Base-by-base conservation (phyloP, 1,284 basidiomycete species). In the Thecaphora thlaspeos region DNA sequence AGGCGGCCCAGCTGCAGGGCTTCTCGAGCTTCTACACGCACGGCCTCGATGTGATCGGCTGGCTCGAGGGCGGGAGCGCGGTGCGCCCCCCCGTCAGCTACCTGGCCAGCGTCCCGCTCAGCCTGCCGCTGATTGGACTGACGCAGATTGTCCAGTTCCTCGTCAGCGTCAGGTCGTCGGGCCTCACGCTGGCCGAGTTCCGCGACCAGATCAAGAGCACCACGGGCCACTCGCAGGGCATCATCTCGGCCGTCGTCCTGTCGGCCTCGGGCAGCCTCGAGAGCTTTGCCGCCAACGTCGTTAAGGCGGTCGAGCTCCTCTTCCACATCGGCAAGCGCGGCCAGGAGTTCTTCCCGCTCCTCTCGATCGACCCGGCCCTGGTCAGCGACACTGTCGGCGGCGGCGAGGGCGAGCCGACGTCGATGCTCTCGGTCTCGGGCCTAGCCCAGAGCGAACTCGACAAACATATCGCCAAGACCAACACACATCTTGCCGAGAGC, bases 211-310 rank as follows among this genome's bases (percentile, higher is more conserved):
- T 96, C 63, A 83, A 85, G 28, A 94, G 93, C 46, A 86, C 91
- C 5, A 97, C 94, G 12, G 94, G 94, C 42, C 94, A 98, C 81
- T 95, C 91, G 8, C 94, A 97, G 80, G 95, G 94, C 66, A 86
- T 98, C 68, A 87, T 96, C 51, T 91, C 92, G 19, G 94, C 94
- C 21, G 85, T 95, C 47, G 88, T 86, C 26, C 85, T 96, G 67
- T 84, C 92, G 21, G 67, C 91, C 2, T 94, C 91, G 17, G 82
- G 83, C 32, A 85, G 86, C 38, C 86, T 87, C 69, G 87, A 88
- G 46, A 85, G 85, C 4, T 89, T 91, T 78, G 80, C 83, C 48
- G 79, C 81, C 59, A 94, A 96, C 79, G 84, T 86, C 17, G 81
- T 83, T 76, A 93, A 94, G 80, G 90, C 91, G 24, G 79, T 95